phyloP scores from a whole-genome alignment of 345 rosid genomes.

The Rhodamnia rubescens region DNA sequence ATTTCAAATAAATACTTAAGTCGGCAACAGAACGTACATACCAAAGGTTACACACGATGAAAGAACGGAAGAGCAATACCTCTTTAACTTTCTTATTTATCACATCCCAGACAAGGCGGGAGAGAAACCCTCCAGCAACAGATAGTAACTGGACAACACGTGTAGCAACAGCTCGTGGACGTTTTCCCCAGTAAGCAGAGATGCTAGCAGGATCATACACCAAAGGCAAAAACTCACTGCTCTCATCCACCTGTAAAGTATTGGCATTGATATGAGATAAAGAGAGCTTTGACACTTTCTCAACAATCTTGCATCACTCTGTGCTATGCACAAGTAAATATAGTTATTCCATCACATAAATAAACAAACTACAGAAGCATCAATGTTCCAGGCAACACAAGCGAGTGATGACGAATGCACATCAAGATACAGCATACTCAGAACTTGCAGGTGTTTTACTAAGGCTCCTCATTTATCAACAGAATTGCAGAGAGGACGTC shows the following conservation, averaged over 20 bases:
- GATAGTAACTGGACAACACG: conserved; percentile 71
- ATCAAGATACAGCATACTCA: background rate
- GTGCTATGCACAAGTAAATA: background rate
- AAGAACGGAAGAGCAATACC: conserved; percentile 20
- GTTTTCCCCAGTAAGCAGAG: conserved; percentile 90
- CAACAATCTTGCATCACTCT: background rate
- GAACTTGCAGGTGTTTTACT: background rate
- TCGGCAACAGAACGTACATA: background rate
- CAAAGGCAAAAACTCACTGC: conserved; percentile 84
- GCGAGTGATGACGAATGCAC: background rate
- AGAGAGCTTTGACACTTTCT: background rate
- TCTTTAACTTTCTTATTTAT: conserved; percentile 80
- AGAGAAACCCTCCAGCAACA: conserved; percentile 94
- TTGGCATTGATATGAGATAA: background rate
- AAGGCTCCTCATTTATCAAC: background rate
- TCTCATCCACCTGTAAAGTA: conserved; percentile 57
- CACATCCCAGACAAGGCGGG: conserved; percentile 56
- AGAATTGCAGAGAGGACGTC: background rate
- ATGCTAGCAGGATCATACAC: conserved; percentile 87
- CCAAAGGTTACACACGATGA: background rate
- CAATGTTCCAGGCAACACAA: background rate
- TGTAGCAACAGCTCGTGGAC: conserved; percentile 86
- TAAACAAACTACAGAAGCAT: background rate
- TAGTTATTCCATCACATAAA: background rate
- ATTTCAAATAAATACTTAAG: background rate